These are phyloP conservation scores for Rhododendron simsii DNA, from an alignment of 148 eudicot species.

Conservation along the genomic window DNA sequence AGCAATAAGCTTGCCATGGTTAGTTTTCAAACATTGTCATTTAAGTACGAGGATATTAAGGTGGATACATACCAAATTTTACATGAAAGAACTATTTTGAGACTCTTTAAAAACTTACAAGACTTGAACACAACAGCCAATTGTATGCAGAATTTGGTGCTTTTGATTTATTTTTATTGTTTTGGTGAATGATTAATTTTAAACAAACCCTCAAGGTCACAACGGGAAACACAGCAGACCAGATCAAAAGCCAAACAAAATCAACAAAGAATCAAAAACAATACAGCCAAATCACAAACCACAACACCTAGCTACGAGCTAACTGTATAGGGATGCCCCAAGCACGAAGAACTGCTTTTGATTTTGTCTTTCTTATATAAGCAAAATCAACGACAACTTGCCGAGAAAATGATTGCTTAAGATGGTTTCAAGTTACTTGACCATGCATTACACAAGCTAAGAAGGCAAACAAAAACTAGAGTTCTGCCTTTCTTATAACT, in stretches of 20 bases:
- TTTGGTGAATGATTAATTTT: no score
- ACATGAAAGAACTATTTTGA: neutral
- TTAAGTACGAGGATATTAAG: neutral
- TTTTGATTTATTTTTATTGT: neutral
- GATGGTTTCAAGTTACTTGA: neutral
- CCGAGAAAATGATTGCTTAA: neutral
- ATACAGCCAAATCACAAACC: no score
- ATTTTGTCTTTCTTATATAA: neutral
- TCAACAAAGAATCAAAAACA: no score
- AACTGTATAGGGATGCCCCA: no score
- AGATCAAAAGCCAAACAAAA: no score
- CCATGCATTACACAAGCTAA: neutral
- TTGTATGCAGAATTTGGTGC: neutral
- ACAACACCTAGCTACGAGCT: no score
- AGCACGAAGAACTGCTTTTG: neutral
- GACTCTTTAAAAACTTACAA: neutral
- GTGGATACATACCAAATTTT: neutral
- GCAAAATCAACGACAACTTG: neutral
- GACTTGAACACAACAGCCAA: neutral
- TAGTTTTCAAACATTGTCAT: neutral
- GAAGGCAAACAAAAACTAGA: neutral
- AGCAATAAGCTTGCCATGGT: slow-evolving; percentile 53
- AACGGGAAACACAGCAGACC: no score
- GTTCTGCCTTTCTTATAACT: neutral
- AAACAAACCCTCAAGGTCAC: no score